These are phyloP conservation scores for Zygosaccharomyces kombuchaensis DNA, from an alignment of 805 yeast genomes.

Conservation along the genomic window DNA sequence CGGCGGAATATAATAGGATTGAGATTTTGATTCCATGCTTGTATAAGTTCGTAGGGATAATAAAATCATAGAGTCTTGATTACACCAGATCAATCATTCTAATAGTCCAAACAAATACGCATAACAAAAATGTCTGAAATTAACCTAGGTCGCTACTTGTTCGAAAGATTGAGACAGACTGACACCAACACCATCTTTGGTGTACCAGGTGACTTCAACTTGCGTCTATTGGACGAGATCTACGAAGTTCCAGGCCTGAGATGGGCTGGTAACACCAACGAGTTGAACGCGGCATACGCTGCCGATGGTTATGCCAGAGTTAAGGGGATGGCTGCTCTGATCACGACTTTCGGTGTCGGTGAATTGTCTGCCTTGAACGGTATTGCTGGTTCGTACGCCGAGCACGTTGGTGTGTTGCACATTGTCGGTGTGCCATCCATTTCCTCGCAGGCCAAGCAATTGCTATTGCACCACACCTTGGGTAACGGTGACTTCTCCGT, in stretches of 20 bases:
- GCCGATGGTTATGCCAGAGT: slow-evolving; percentile 86
- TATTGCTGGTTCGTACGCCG: slow-evolving; percentile 84
- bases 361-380: slow-evolving; percentile 82
- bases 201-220: slow-evolving; percentile 29
- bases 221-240: neutral
- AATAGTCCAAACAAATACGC: neutral
- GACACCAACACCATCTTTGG: slow-evolving; percentile 70
- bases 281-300: slow-evolving; percentile 76
- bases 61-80: neutral
- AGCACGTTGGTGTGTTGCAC: slow-evolving; percentile 81
- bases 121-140: slow-evolving; percentile 40
- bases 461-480: slow-evolving; percentile 75
- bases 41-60: too few relatives aligned
- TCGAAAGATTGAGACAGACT: slow-evolving; percentile 72
- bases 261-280: slow-evolving; percentile 92
- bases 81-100: neutral
- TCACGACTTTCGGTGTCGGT: slow-evolving; percentile 91
- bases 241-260: slow-evolving; percentile 67
- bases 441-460: slow-evolving; percentile 65
- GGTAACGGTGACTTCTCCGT: slow-evolving; percentile 81
- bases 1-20: neutral
- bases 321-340: slow-evolving; percentile 66
- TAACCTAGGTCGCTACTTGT: slow-evolving; percentile 70
- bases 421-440: slow-evolving; percentile 83
- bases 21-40: neutral